Conservation (phyloP, 139 green algal genomes). For the Klebsormidium nitens region DNA sequence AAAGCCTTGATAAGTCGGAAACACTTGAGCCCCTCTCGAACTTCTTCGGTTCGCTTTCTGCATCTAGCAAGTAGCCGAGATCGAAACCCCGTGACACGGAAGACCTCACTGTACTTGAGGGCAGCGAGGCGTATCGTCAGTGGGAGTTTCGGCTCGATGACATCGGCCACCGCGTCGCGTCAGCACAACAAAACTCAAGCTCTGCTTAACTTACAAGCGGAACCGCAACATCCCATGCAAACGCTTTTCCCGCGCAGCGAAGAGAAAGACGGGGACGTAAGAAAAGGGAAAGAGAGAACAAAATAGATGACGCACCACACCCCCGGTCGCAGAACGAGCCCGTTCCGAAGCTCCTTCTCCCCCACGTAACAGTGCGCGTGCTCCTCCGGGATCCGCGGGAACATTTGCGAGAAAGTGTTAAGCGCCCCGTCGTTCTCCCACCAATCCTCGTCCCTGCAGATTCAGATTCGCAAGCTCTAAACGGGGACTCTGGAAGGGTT, state of each 20-base stretch:
- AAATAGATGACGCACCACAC: constrained; percentile 27
- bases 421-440: constrained; percentile 36
- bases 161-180: no score
- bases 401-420: constrained; percentile 42
- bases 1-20: constrained; percentile 2
- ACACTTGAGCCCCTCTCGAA: no score
- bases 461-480: no score
- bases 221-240: neutral
- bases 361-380: constrained; percentile 24
- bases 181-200: neutral
- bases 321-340: constrained; percentile 9
- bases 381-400: constrained; percentile 19
- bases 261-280: constrained; percentile 6
- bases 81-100: no score
- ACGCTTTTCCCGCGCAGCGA: neutral
- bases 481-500: no score
- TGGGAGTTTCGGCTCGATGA: no score
- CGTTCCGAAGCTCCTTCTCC: neutral
- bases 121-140: no score
- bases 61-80: no score
- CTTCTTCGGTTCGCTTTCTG: no score
- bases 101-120: no score
- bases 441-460: constrained; percentile 40
- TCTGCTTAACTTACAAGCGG: constrained; percentile 3
- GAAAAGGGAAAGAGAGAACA: neutral